Evolutionary conservation across 129 eudicot species (phyloP).

Genomic region (Chrysanthemum lavandulifolium): DNA sequence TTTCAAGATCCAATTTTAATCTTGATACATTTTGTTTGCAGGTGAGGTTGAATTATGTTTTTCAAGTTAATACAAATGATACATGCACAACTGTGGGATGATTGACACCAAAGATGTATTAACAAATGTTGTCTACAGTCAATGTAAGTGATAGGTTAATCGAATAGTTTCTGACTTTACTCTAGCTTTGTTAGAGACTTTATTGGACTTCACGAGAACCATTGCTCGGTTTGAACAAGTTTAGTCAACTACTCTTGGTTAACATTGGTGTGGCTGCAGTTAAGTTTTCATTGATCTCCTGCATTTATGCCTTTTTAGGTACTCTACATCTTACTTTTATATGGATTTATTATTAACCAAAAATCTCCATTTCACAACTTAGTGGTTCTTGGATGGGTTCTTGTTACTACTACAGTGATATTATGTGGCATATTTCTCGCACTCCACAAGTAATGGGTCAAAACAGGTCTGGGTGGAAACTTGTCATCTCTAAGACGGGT

Average conservation of each 20-base stretch:
- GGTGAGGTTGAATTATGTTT: conserved; percentile 68
- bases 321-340: not conserved
- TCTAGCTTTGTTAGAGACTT: conserved; percentile 67
- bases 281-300: conserved; percentile 54
- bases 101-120: conserved; percentile 61
- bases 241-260: conserved; percentile 44
- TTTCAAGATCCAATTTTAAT: not conserved
- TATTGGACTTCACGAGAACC: conserved; percentile 41
- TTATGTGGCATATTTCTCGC: conserved; percentile 81
- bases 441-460: conserved; percentile 67
- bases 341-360: not conserved
- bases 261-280: conserved; percentile 70
- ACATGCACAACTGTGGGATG: conserved; percentile 63
- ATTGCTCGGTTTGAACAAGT: conserved; percentile 57
- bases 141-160: conserved; percentile 62
- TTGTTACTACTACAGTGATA: conserved; percentile 63
- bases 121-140: conserved; percentile 53
- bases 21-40: conserved; percentile 22
- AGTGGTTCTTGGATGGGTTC: conserved; percentile 81
- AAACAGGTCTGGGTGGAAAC: no score
- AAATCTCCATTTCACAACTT: conserved; percentile 45
- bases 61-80: conserved; percentile 51
- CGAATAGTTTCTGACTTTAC: conserved; percentile 49
- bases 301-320: no score
- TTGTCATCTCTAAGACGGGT: no score